Base-by-base conservation (phyloP, 73 alveolate species). In the Vitrella brassicaformis region DNA sequence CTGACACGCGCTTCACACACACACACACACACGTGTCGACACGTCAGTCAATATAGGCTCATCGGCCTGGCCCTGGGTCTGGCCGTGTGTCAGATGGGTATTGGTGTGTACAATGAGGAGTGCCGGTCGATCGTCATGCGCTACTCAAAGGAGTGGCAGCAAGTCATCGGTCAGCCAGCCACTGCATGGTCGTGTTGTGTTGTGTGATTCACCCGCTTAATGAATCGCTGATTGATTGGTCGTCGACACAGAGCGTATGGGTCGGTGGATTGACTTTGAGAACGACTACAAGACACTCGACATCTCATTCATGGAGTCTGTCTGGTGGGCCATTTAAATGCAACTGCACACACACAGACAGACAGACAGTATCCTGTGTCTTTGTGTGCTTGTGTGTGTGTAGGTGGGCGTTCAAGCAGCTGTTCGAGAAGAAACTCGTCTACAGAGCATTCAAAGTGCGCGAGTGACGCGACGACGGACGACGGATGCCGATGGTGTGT, bases 231-330 rank as follows among this genome's bases (percentile, higher is more conserved):
- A n/a, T n/a, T n/a, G n/a, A n/a, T n/a, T n/a, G n/a, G n/a, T n/a
- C n/a, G n/a, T n/a, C n/a, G 56, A 39, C 14, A 14, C 56, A 39
- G 56, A 39, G 56, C 56, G 56, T 14, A 39, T 39, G 56, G 56
- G 98, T 64, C 87, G 99, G 68, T 97, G 99, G 99, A 94, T 97
- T 74, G 99, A 97, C 88, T 97, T 97, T 83, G 98, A 97, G 78
- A 95, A 94, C 79, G 99, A 97, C 91, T 97, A 97, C 90, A 97
- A 97, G 86, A 97, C 99, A 47, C 85, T 95, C 95, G 98, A 97
- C 92, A 80, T 89, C 66, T 81, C 91, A 78, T 97, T 90, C 89
- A 97, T 97, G 99, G 99, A 97, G 90, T 82, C 97, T 72, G 97
- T 96, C 47, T 96, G 99, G 99, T 56, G 10, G 18, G 25, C n/a